phyloP scores from a whole-genome alignment of 2,329 filamentous ascomycete species.

The Fusarium pininemorale region DNA sequence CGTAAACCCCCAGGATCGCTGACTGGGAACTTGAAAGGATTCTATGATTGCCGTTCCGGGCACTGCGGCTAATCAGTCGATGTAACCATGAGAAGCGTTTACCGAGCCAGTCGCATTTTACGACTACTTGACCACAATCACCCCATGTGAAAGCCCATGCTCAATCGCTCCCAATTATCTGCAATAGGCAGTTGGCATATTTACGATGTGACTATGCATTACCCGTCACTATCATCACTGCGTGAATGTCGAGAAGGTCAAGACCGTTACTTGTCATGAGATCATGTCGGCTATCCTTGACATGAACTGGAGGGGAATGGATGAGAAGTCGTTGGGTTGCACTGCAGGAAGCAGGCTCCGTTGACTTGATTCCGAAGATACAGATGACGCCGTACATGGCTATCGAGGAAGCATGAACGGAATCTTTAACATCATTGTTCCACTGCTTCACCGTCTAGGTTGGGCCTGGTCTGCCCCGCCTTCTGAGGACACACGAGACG shows the following conservation, averaged over 20 bases:
- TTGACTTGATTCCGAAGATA: neutral
- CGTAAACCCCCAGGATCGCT: slow-evolving; percentile 7
- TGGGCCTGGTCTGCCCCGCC: slow-evolving; percentile 5
- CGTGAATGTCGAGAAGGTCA: neutral
- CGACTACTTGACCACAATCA: neutral
- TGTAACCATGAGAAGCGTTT: slow-evolving; percentile 31
- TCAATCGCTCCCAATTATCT: neutral
- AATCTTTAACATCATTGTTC: neutral
- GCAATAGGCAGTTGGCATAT: neutral
- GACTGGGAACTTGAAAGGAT: neutral
- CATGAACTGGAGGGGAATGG: neutral
- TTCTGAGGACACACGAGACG: slow-evolving; percentile 11
- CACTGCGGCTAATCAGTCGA: slow-evolving; percentile 6
- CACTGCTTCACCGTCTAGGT: slow-evolving; percentile 6
- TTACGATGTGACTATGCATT: neutral
- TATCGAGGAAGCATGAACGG: neutral
- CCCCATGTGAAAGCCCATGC: neutral
- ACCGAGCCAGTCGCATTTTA: slow-evolving; percentile 32
- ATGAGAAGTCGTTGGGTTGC: neutral
- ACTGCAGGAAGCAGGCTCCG: neutral
- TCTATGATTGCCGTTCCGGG: slow-evolving; percentile 5
- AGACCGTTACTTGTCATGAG: neutral
- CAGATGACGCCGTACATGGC: neutral
- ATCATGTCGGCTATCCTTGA: neutral
- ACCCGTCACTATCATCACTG: neutral